Percentiles rank a stretch among this genome's conserved stretches.
Conservation (phyloP, 208 protist genomes). For the Trypanosoma cruzi region DNA sequence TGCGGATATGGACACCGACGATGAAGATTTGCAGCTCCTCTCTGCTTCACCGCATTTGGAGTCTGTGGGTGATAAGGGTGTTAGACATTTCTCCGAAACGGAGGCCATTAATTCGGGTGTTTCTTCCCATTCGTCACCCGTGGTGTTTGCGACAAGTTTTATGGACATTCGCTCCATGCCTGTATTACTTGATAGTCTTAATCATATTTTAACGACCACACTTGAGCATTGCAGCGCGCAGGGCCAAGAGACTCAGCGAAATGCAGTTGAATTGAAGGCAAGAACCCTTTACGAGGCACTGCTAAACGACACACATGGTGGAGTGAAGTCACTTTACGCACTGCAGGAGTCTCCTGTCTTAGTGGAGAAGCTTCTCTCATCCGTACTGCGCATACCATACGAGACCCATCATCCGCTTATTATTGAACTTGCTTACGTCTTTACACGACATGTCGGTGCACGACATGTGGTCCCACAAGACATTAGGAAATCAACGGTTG, state of each 20-base stretch:
- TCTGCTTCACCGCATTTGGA: background rate
- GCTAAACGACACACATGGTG: slow-evolving; percentile 40
- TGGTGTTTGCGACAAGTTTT: slow-evolving; percentile 34
- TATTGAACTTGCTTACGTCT: slow-evolving; percentile 61
- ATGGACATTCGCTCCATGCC: slow-evolving; percentile 45
- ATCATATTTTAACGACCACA: slow-evolving; percentile 24
- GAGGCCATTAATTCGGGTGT: background rate
- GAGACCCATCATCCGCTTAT: slow-evolving; percentile 38
- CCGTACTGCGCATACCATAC: slow-evolving; percentile 26
- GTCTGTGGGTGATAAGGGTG: background rate
- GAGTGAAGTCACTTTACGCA: slow-evolving; percentile 31
- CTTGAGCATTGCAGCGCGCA: slow-evolving; percentile 14
- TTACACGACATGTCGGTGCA: slow-evolving; percentile 38
- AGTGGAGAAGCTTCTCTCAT: slow-evolving; percentile 32
- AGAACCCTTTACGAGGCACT: slow-evolving; percentile 33
- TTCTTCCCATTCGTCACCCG: background rate
- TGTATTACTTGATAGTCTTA: slow-evolving; percentile 39
- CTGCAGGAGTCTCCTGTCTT: slow-evolving; percentile 24
- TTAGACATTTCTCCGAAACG: too few relatives aligned
- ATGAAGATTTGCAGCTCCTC: slow-evolving; percentile 22
- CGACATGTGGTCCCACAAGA: slow-evolving; percentile 4
- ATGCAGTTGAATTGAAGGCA: slow-evolving; percentile 22
- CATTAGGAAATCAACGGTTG: background rate
- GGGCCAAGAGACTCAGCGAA: background rate
- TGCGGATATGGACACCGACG: background rate